Percentiles rank a stretch among this genome's conserved stretches.
phyloP scores from a whole-genome alignment of 306 rosid species.

The Begonia peltatifolia region DNA sequence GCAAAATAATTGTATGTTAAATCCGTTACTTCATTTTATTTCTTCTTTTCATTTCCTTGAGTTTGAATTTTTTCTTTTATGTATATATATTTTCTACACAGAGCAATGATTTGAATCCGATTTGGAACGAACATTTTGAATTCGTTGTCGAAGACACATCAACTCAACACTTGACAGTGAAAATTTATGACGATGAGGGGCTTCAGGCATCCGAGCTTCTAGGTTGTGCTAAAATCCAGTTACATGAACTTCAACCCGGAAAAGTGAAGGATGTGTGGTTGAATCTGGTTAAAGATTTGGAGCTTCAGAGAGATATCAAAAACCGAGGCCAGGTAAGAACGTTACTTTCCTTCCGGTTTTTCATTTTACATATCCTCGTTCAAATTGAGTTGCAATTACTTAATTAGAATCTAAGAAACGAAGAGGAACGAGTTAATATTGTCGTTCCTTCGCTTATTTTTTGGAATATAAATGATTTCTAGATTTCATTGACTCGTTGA shows the following conservation, averaged over 20 bases:
- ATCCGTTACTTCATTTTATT: neutral
- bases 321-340: constrained; percentile 70
- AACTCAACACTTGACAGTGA: constrained; percentile 74
- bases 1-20: constrained; percentile 74
- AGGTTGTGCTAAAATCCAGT: constrained; percentile 49
- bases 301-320: constrained; percentile 74
- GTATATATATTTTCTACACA: constrained; percentile 18
- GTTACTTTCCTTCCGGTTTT: too few species aligned
- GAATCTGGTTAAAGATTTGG: constrained; percentile 94
- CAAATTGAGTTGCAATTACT: too few species aligned
- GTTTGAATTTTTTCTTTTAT: constrained; percentile 3
- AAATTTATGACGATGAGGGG: constrained; percentile 69
- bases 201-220: constrained; percentile 65
- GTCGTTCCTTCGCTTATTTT: too few species aligned
- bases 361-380: too few species aligned
- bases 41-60: constrained; percentile 7
- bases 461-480: too few species aligned
- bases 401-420: too few species aligned
- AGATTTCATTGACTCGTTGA: too few species aligned
- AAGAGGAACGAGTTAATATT: too few species aligned
- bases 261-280: constrained; percentile 92
- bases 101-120: constrained; percentile 91
- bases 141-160: constrained; percentile 75
- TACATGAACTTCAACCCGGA: constrained; percentile 80
- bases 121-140: constrained; percentile 96